Evolutionary conservation across 2,329 filamentous ascomycete species (phyloP).

Genomic region (Aspergillus viridinutans): DNA sequence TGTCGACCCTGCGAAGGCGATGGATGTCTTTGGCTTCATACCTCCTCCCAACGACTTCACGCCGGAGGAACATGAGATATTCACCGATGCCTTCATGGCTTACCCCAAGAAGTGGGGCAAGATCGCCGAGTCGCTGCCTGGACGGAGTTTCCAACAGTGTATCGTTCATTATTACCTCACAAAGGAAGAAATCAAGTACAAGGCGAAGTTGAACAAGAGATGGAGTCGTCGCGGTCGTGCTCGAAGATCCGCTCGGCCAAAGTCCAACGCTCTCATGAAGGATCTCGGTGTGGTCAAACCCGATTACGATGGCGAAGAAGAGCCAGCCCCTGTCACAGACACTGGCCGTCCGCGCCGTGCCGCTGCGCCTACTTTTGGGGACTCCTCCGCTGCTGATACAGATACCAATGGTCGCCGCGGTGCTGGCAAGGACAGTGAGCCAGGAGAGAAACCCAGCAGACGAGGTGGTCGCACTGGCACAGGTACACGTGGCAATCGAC

Average conservation of each 20-base stretch:
- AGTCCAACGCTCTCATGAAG: slow-evolving; percentile 47
- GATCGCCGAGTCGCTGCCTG: slow-evolving; percentile 45
- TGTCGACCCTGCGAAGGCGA: slow-evolving; percentile 34
- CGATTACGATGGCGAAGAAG: slow-evolving; percentile 43
- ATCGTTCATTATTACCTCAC: slow-evolving; percentile 50
- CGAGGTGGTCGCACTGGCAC: slow-evolving; percentile 31
- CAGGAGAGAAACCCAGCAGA: slow-evolving; percentile 32
- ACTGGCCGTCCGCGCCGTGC: slow-evolving; percentile 48
- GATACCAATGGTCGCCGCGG: slow-evolving; percentile 34
- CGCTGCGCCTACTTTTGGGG: slow-evolving; percentile 48
- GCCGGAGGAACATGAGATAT: slow-evolving; percentile 43
- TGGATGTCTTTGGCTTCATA: slow-evolving; percentile 43
- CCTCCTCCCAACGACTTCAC: slow-evolving; percentile 47
- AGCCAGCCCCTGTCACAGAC: slow-evolving; percentile 44
- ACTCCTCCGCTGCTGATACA: slow-evolving; percentile 28
- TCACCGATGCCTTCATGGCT: slow-evolving; percentile 46
- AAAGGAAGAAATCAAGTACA: slow-evolving; percentile 48
- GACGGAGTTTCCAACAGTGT: slow-evolving; percentile 46
- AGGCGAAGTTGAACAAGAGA: slow-evolving; percentile 45
- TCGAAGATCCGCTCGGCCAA: slow-evolving; percentile 36
- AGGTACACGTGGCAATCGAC: slow-evolving; percentile 32
- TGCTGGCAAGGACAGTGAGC: slow-evolving; percentile 32
- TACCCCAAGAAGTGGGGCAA: slow-evolving; percentile 50
- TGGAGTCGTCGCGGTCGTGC: slow-evolving; percentile 42
- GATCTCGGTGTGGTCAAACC: slow-evolving; percentile 43